Evolutionary conservation across 129 eudicot species (phyloP), one percentile per base, ranked within the genome.

Genomic region (Rutidosis leptorrhynchoides): DNA sequence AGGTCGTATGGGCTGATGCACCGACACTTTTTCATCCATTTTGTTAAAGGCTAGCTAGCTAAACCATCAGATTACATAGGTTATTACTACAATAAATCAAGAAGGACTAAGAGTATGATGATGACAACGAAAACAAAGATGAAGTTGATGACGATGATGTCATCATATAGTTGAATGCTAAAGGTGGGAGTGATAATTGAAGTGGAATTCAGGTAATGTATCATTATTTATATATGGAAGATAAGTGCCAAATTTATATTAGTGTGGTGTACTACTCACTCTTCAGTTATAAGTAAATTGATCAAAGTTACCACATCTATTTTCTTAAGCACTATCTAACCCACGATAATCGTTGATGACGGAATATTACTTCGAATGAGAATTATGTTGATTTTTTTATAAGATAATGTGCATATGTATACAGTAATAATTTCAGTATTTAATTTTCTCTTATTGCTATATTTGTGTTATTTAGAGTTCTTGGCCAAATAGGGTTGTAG

Each of bases 131-230:
- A 52, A 83, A 80, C 72, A 74, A 70, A 33, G 78, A 79, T 66
- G 85, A 81, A 26, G 84, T 77, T 32, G 87, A 79, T 32, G 87
- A n/a, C n/a, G n/a, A n/a, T n/a, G n/a, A n/a, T 21, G 64, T 69
- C 28, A 84, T 83, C 80, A 72, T 68, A 59, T 79, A 65, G 65
- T 59, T 82, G 69, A 70, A 67, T 66, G 71, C 40, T 51, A 71
- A 83, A 51, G 86, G 79, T 77, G 95, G 92, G 62, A 88, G 89
- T 63, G 96, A 88, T 68, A 78, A 88, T 67, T 92, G 94, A 68
- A 87, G 90, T 72, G 90, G 79, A 59, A 87, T 84, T 40, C 85
- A 84, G 88, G 95, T 84, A 87, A n/a, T 2, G 27, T 43, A 43
- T 37, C 58, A 29, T n/a, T n/a, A n/a, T n/a, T 20, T 35, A n/a